Conservation (phyloP, 345 rosid genomes). For the Boechera stricta region DNA sequence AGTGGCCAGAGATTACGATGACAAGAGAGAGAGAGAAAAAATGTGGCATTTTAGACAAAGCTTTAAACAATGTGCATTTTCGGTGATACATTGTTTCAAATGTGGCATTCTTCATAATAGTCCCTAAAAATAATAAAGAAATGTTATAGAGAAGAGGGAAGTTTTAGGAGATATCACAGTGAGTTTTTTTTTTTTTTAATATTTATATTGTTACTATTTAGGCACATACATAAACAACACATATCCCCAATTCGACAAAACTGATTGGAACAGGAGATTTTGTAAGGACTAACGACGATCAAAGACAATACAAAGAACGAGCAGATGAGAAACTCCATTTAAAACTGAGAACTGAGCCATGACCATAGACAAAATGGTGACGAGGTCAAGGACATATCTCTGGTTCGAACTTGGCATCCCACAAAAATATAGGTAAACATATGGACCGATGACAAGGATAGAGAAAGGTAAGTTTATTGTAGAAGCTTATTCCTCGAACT, state of each 20-base stretch:
- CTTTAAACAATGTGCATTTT: too few species aligned
- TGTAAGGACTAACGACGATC: conserved; percentile 13
- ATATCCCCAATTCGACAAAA: conserved; percentile 16
- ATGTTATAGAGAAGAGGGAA: background rate
- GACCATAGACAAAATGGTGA: conserved; percentile 25
- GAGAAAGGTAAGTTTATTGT: background rate
- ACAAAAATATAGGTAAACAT: conserved; percentile 21
- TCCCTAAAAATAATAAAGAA: too few species aligned
- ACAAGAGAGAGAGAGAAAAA: too few species aligned
- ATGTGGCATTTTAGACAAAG: too few species aligned
- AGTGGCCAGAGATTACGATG: too few species aligned
- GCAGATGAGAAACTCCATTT: conserved; percentile 21
- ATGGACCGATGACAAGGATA: conserved; percentile 20
- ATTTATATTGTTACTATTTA: background rate
- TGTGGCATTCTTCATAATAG: too few species aligned
- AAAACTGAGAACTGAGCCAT: conserved; percentile 18
- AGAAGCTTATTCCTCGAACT: conserved; percentile 71
- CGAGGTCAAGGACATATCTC: conserved; percentile 17
- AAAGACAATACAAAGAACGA: conserved; percentile 27
- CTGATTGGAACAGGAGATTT: conserved; percentile 19
- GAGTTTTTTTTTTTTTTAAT: too few species aligned
- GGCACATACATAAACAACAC: conserved; percentile 7
- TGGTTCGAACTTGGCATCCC: conserved; percentile 32
- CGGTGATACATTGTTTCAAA: too few species aligned
- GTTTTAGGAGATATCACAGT: conserved; percentile 3